Evolutionary conservation across 169 alveolate genomes (phyloP).

Genomic region (Plasmodium knowlesi): DNA sequence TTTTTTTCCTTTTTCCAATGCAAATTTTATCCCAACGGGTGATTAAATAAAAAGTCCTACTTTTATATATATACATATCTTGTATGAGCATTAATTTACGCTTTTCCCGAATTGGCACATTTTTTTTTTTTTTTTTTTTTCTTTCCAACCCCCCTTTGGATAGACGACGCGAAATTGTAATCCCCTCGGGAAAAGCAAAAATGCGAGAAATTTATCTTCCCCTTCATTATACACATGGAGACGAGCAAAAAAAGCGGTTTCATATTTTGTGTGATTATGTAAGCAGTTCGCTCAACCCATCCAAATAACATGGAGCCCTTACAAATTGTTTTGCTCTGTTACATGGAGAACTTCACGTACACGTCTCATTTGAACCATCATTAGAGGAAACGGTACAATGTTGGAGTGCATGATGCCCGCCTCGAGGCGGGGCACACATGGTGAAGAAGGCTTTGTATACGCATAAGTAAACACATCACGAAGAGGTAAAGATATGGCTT

Average conservation of each 20-base stretch:
- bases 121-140: too few relatives aligned
- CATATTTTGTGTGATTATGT: neutral
- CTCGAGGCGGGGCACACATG: neutral
- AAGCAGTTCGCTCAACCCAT: neutral
- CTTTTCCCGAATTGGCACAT: neutral
- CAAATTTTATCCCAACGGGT: conserved; percentile 4
- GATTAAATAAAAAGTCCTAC: conserved; percentile 4
- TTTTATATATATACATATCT: conserved; percentile 6
- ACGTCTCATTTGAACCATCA: neutral
- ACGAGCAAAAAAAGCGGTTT: too few relatives aligned
- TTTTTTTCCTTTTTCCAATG: conserved; percentile 88
- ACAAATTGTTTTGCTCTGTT: neutral
- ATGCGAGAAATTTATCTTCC: too few relatives aligned
- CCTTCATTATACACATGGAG: too few relatives aligned
- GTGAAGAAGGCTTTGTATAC: neutral
- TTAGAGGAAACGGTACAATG: neutral
- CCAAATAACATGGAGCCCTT: neutral
- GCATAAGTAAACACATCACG: neutral
- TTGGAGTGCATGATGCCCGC: neutral
- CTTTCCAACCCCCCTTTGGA: neutral
- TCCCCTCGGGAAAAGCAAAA: too few relatives aligned
- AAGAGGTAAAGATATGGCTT: neutral
- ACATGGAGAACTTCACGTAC: neutral
- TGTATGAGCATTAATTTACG: neutral
- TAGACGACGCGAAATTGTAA: too few relatives aligned